These are phyloP conservation scores for Rubroboletus satanas DNA, from an alignment of 768 basidiomycete genomes.

Conservation along the genomic window DNA sequence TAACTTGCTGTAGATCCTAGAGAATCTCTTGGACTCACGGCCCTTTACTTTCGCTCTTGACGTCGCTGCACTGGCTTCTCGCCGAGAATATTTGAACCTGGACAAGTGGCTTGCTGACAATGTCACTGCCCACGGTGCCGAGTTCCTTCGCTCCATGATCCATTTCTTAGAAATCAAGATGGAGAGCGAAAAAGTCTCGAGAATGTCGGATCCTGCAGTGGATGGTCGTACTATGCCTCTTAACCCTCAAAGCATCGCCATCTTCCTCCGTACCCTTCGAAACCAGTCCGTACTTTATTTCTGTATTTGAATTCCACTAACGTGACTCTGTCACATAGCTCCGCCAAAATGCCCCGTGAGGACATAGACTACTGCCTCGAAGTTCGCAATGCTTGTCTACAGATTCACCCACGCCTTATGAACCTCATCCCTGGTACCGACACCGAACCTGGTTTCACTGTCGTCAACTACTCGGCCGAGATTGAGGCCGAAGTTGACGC, in stretches of 20 bases:
- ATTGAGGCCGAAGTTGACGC: conserved; percentile 91
- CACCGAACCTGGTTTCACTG: conserved; percentile 85
- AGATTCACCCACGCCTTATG: conserved; percentile 95
- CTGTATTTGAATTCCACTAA: conserved; percentile 1
- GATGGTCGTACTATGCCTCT: conserved; percentile 83
- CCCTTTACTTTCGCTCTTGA: conserved; percentile 91
- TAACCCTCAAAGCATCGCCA: conserved; percentile 85
- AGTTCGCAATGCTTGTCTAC: conserved; percentile 88
- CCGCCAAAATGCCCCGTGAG: conserved; percentile 66
- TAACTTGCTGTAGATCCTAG: conserved; percentile 62
- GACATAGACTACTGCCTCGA: conserved; percentile 87
- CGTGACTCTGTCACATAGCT: conserved; percentile 38
- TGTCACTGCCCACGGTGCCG: conserved; percentile 73
- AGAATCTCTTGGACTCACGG: conserved; percentile 84
- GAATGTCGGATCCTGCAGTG: conserved; percentile 71
- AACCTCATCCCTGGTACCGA: conserved; percentile 84
- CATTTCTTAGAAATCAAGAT: conserved; percentile 91
- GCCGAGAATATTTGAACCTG: conserved; percentile 89
- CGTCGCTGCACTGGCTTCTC: conserved; percentile 89
- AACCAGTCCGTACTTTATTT: conserved; percentile 54
- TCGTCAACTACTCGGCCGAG: conserved; percentile 82
- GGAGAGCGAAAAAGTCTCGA: conserved; percentile 76
- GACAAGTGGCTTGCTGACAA: conserved; percentile 96
- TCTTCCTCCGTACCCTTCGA: conserved; percentile 86
- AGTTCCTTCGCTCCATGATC: conserved; percentile 84